Evolutionary conservation across 1,284 basidiomycete genomes (phyloP), one percentile per base, ranked within the genome.

Genomic region (Pterulicium gracile): DNA sequence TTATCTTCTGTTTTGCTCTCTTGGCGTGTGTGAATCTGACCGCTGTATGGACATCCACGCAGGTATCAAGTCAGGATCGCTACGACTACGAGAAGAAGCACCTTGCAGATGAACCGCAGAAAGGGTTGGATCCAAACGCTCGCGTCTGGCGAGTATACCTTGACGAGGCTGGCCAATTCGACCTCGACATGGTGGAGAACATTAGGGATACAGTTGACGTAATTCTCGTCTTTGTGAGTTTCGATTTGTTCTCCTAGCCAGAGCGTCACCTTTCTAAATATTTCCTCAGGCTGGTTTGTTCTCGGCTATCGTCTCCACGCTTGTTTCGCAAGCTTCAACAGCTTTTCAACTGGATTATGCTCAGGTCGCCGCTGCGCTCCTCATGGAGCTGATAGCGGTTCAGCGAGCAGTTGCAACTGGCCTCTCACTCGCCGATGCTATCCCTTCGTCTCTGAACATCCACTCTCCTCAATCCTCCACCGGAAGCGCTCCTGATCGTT

Each of bases 161-260:
- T 3, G 45, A 46, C 1, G 45, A 46, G 17, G 20, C n/a, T 19
- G 1, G 18, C 14, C 27, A n/a, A 19, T 41, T 7, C 32, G 27
- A 46, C 23, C 14, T 32, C 14, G 35, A 42, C 2, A 39, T 46
- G 35, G 45, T 41, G 3, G 35, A 41, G 18, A 32, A 41, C n/a
- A 19, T 41, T 22, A 39, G 35, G n/a, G 45, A 46, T 23, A 41
- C 12, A 2, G 12, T 40, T n/a, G 45, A 46, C 34, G 3, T 39
- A 2, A 19, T 46, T 14, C 45, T 46, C 21, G 36, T 46, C 23
- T 46, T 46, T 21, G 45, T 46, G 32, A 13, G n/a, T n/a, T n/a
- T n/a, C n/a, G n/a, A n/a, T n/a, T n/a, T n/a, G 42, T 24, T 20
- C 36, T 39, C 36, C n/a, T 39, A 18, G n/a, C n/a, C n/a, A n/a